Conservation (phyloP, 1,284 basidiomycete species). For the Termitomyces sp. region DNA sequence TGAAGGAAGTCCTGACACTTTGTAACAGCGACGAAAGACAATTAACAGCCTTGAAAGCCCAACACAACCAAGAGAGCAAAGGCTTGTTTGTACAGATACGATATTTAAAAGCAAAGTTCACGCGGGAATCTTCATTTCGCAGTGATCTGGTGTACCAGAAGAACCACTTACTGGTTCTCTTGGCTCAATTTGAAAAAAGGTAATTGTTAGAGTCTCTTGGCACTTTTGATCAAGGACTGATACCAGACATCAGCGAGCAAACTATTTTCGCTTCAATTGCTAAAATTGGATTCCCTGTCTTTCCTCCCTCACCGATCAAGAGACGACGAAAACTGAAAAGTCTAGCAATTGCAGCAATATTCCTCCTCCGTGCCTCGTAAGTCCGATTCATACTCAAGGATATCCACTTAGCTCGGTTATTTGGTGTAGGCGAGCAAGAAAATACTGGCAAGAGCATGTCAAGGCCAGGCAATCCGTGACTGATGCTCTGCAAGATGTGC, state of each 20-base stretch:
- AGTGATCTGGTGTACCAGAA: slow-evolving; percentile 84
- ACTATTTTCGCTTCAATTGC: slow-evolving; percentile 77
- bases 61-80: slow-evolving; percentile 83
- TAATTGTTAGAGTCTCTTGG: slow-evolving; percentile 28
- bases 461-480: slow-evolving; percentile 55
- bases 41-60: slow-evolving; percentile 50
- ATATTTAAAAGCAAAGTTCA: slow-evolving; percentile 90
- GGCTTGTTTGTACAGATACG: slow-evolving; percentile 84
- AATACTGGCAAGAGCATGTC: slow-evolving; percentile 57
- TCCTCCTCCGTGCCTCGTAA: slow-evolving; percentile 65
- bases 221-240: neutral
- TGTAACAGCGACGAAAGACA: slow-evolving; percentile 46
- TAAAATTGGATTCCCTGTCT: slow-evolving; percentile 62
- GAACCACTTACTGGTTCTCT: slow-evolving; percentile 63
- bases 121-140: slow-evolving; percentile 81
- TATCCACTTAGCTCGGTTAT: neutral
- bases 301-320: slow-evolving; percentile 28
- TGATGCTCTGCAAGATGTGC: slow-evolving; percentile 66
- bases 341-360: slow-evolving; percentile 56
- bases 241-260: slow-evolving; percentile 51
- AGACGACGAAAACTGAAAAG: slow-evolving; percentile 51
- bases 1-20: slow-evolving; percentile 4
- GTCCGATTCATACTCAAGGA: slow-evolving; percentile 21
- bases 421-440: slow-evolving; percentile 46
- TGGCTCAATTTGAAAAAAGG: slow-evolving; percentile 71